phyloP scores from a whole-genome alignment of 208 protist species.

The Naegleria fowleri region DNA sequence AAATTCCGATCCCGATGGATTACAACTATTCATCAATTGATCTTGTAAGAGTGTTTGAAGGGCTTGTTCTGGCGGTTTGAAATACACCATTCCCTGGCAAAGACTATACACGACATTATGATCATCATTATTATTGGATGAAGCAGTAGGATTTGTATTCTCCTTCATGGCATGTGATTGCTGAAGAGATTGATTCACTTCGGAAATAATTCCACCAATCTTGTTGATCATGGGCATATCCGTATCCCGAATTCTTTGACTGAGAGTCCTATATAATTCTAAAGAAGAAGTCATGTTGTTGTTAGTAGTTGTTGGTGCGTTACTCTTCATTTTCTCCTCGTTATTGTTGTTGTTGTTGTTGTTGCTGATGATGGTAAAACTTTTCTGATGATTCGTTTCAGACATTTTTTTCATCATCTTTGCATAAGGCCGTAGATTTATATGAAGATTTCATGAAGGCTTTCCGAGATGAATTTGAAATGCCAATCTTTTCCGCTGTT shows the following conservation, averaged over 20 bases:
- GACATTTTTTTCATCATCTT: background rate
- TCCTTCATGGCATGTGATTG: background rate
- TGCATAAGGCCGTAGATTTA: slow-evolving; percentile 37
- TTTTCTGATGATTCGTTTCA: too few relatives aligned
- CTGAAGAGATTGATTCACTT: background rate
- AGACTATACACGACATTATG: background rate
- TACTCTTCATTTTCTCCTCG: too few relatives aligned
- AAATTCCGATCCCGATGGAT: background rate
- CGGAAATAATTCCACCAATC: background rate
- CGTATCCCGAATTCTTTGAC: background rate
- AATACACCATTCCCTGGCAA: background rate
- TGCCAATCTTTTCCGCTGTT: too few relatives aligned
- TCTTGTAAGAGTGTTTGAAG: background rate
- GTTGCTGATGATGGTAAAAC: too few relatives aligned
- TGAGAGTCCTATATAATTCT: too few relatives aligned
- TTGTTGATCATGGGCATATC: background rate
- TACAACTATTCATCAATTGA: background rate
- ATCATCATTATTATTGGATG: background rate
- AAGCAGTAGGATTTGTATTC: background rate
- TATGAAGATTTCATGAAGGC: slow-evolving; percentile 40
- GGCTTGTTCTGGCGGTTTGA: background rate
- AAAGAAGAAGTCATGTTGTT: too few relatives aligned
- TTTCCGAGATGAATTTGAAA: slow-evolving; percentile 20
- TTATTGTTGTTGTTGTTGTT: too few relatives aligned
- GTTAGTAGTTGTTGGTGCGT: too few relatives aligned